These are phyloP conservation scores for Backusella parvicylindrica DNA, from an alignment of 192 early-diverging fungal species.

Conservation along the genomic window DNA sequence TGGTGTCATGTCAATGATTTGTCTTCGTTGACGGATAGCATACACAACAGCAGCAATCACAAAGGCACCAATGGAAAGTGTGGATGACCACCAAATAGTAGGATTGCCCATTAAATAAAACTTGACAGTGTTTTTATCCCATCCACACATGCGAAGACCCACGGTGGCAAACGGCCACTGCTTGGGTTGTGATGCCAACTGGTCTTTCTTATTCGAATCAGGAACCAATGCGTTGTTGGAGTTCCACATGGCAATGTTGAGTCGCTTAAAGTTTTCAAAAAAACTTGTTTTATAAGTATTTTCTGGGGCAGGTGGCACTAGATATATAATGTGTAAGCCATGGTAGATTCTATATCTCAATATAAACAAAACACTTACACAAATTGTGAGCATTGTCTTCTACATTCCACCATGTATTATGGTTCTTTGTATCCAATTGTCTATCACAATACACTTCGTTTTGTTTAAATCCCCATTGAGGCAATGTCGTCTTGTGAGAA, in stretches of 20 bases:
- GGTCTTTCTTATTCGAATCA: slow-evolving; percentile 89
- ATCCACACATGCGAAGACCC: slow-evolving; percentile 92
- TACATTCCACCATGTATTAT: slow-evolving; percentile 90
- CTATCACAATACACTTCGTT: slow-evolving; percentile 88
- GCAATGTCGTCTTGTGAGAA: slow-evolving; percentile 70
- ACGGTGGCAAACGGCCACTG: slow-evolving; percentile 88
- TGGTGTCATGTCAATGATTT: slow-evolving; percentile 53
- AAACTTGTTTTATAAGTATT: slow-evolving; percentile 71
- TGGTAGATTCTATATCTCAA: neutral
- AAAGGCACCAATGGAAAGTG: slow-evolving; percentile 44
- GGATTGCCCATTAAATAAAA: slow-evolving; percentile 95
- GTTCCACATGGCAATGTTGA: slow-evolving; percentile 95
- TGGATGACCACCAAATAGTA: slow-evolving; percentile 83
- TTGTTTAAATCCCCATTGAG: slow-evolving; percentile 97
- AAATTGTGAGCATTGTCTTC: slow-evolving; percentile 81
- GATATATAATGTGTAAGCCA: neutral
- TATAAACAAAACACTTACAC: slow-evolving; percentile 23
- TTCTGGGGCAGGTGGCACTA: slow-evolving; percentile 65
- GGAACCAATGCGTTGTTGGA: slow-evolving; percentile 94
- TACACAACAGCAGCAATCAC: slow-evolving; percentile 35
- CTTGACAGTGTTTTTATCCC: slow-evolving; percentile 83
- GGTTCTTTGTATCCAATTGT: slow-evolving; percentile 48
- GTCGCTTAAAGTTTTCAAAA: slow-evolving; percentile 78
- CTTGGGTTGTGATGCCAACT: slow-evolving; percentile 70
- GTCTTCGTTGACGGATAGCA: slow-evolving; percentile 60